Evolutionary conservation across 257 asterid genomes (phyloP).

Genomic region (Coffea eugenioides): DNA sequence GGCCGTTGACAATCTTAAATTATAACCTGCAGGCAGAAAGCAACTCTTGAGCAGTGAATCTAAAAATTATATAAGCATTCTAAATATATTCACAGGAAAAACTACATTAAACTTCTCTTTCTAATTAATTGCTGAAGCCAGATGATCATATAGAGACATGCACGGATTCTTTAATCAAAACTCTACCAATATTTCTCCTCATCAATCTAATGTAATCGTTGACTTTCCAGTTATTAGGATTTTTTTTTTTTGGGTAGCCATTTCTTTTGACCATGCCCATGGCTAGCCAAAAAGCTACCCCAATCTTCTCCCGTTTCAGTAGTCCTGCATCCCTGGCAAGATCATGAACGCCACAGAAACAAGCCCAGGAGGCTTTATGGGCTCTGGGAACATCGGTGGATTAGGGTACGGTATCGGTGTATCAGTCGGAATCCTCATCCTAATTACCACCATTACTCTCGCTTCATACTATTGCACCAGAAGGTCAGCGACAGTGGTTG

Average conservation of each 20-base stretch:
- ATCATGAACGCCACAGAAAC: conserved; percentile 40
- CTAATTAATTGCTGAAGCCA: neutral
- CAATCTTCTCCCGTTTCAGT: neutral
- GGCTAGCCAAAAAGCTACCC: conserved; percentile 28
- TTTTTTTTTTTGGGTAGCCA: conserved; percentile 6
- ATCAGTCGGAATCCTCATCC: conserved; percentile 74
- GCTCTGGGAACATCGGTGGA: conserved; percentile 55
- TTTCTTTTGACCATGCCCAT: conserved; percentile 20
- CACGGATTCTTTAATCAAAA: conserved; percentile 27
- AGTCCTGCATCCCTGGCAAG: neutral
- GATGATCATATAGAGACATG: conserved; percentile 24
- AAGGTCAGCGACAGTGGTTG: conserved; percentile 20
- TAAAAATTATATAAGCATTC: neutral
- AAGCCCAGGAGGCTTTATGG: conserved; percentile 45
- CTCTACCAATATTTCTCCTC: conserved; percentile 23
- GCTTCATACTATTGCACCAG: conserved; percentile 84
- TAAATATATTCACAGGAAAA: neutral
- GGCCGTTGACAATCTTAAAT: conserved; percentile 50
- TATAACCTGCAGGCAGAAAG: conserved; percentile 5
- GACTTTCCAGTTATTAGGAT: conserved; percentile 23
- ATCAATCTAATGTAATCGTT: conserved; percentile 23
- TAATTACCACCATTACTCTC: conserved; percentile 76
- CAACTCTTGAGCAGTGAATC: neutral
- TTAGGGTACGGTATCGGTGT: conserved; percentile 88
- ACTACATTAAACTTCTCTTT: neutral